Base-by-base conservation (phyloP, 2,329 filamentous ascomycete species). In the Colletotrichum siamense region DNA sequence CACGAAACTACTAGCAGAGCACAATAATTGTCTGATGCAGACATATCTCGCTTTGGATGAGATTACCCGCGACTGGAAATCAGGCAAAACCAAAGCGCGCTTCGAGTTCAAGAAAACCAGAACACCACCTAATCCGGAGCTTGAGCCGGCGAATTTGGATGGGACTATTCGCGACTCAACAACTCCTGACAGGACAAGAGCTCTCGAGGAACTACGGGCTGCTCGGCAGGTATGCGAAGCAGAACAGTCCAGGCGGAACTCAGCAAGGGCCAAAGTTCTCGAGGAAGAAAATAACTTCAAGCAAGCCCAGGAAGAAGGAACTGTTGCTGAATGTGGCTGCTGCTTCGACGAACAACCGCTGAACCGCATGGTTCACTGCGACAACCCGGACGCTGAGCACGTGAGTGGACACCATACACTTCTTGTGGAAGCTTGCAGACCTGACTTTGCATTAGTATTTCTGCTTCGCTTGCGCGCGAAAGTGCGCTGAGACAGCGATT, bases 321-420 rank as follows among this genome's bases (percentile, higher is more conserved):
- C 90, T 22, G 86, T 93, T 55, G 83, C 87, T 13, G 94, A 96
- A 79, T 98, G 94, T 79, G 89, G 89, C 59, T 95, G 94, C 81
- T 98, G 95, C 83, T 97, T 91, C 80, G 87, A 88, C 8, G 92
- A 95, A 6, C 88, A 88, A 66, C 89, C 94, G 3, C 83, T 92
- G 62, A 94, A 95, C 79, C 89, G 92, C 64, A 92, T 95, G 86
- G 89, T 95, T 2, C 87, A 91, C 78, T 98, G 95, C 82, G 85
- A 61, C 15, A 65, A 91, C 67, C 92, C 89, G 18, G 87, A 89
- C 0, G 79, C 82, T 0, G 78, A 85, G 2, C 94, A 96, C 76
- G 85, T 86, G 77, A 79, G 85, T 81, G 44, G 39, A n/a, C 18
- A 8, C 15, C 24, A 28, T 10, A 9, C 26, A 12, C n/a, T 61